Evolutionary conservation across 352 stramenopile species (phyloP).

Genomic region (Globisporangium apiculatum): DNA sequence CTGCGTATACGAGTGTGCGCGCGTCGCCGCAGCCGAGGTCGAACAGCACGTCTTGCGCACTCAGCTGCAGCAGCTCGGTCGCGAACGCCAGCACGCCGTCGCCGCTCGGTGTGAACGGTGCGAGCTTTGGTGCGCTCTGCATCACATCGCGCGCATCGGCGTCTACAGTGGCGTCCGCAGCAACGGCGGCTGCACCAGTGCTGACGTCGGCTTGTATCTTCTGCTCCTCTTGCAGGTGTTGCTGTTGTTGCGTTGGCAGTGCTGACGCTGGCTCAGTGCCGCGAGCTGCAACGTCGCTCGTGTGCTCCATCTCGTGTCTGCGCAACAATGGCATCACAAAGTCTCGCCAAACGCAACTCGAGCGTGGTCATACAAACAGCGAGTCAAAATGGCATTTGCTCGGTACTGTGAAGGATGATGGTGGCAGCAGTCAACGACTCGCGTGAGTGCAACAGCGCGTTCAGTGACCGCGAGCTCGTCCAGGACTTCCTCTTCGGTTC

Average conservation of each 20-base stretch:
- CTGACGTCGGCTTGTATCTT: no score
- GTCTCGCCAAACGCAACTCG: background rate
- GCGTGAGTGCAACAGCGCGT: background rate
- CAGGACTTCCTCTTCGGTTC: background rate
- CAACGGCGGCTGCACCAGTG: background rate
- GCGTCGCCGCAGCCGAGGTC: conserved; percentile 78
- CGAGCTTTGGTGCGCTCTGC: conserved; percentile 35
- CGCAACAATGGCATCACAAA: background rate
- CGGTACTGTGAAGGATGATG: background rate
- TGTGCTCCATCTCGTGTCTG: background rate
- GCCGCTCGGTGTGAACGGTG: conserved; percentile 74
- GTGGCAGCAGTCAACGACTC: background rate
- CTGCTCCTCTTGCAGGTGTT: no score
- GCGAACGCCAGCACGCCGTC: conserved; percentile 53
- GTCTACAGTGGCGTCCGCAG: background rate
- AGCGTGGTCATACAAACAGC: no score
- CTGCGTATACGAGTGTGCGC: conserved; percentile 58
- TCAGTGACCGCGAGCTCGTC: background rate
- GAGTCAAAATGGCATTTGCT: background rate
- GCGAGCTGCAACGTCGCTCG: background rate
- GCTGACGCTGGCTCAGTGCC: background rate
- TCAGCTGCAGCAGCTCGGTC: conserved; percentile 58
- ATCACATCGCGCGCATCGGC: background rate
- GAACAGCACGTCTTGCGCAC: conserved; percentile 46
- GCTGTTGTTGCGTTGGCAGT: background rate